Conservation (phyloP, 352 stramenopile species). For the Phytophthora palmivora region DNA sequence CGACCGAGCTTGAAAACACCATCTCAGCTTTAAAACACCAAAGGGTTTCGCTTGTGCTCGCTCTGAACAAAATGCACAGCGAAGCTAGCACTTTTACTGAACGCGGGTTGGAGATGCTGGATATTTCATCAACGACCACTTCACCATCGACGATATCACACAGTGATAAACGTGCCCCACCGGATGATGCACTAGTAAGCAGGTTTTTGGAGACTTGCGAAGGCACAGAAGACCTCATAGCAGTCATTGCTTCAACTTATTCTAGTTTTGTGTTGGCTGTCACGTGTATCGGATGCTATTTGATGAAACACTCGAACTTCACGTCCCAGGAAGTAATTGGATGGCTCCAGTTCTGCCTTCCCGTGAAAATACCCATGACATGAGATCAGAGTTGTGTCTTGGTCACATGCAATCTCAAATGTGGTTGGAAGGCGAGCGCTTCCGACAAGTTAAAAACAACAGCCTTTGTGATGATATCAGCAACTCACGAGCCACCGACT, state of each 20-base stretch:
- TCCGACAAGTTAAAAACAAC: slow-evolving; percentile 31
- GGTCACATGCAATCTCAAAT: slow-evolving; percentile 88
- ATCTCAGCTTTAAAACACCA: slow-evolving; percentile 31
- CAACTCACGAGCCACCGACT: slow-evolving; percentile 11
- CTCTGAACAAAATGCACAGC: slow-evolving; percentile 16
- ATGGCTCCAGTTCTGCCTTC: slow-evolving; percentile 95
- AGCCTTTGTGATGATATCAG: slow-evolving; percentile 11
- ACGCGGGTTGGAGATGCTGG: slow-evolving; percentile 21
- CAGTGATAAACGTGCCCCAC: not conserved
- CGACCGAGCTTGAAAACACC: not conserved
- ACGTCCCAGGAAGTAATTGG: slow-evolving; percentile 95
- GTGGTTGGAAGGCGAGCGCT: slow-evolving; percentile 58
- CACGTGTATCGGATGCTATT: slow-evolving; percentile 96
- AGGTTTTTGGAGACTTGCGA: slow-evolving; percentile 93
- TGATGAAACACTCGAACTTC: slow-evolving; percentile 98
- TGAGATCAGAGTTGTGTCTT: slow-evolving; percentile 94
- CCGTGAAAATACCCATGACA: slow-evolving; percentile 81
- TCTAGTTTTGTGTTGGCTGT: slow-evolving; percentile 69
- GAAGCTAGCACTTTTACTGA: slow-evolving; percentile 14
- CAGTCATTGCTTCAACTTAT: slow-evolving; percentile 73
- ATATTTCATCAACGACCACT: slow-evolving; percentile 18
- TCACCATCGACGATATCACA: slow-evolving; percentile 1
- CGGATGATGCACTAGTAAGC: slow-evolving; percentile 72
- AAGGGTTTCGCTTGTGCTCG: slow-evolving; percentile 36
- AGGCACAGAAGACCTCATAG: slow-evolving; percentile 54